These are phyloP conservation scores for Phtheirospermum japonicum DNA, from an alignment of 257 asterid genomes.

Conservation along the genomic window DNA sequence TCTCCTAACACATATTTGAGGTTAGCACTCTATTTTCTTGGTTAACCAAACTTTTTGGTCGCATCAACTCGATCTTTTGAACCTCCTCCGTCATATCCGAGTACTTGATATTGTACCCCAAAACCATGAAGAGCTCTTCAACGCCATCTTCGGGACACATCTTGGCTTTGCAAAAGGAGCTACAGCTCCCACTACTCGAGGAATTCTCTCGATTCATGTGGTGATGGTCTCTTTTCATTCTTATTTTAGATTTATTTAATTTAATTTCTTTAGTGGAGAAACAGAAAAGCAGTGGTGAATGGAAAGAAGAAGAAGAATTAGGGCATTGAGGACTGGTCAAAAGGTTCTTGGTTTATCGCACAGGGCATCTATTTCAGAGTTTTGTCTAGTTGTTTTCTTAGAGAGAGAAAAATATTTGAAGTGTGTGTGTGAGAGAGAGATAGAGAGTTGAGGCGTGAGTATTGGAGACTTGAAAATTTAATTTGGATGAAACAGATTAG, in stretches of 20 bases:
- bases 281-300: too few species aligned
- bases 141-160: conserved; percentile 48
- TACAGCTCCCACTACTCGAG: conserved; percentile 34
- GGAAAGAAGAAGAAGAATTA: conserved; percentile 26
- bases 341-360: too few species aligned
- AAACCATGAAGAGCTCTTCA: conserved; percentile 63
- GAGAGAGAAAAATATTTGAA: too few species aligned
- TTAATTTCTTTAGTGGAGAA: too few species aligned
- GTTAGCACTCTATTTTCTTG: too few species aligned
- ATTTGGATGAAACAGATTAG: too few species aligned
- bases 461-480: conserved; percentile 31
- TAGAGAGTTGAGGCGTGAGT: conserved; percentile 12
- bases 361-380: conserved; percentile 34
- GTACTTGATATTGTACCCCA: conserved; percentile 62
- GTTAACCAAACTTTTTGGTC: too few species aligned
- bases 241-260: background rate
- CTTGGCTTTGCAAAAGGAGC: conserved; percentile 34
- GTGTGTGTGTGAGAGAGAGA: conserved; percentile 17
- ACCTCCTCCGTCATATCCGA: conserved; percentile 75
- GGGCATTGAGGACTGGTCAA: conserved; percentile 38
- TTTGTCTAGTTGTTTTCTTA: too few species aligned
- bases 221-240: conserved; percentile 30
- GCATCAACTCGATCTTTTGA: conserved; percentile 62
- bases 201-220: conserved; percentile 28
- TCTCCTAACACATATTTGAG: too few species aligned